These are phyloP conservation scores for Leccinum solheimii DNA, from an alignment of 1,284 basidiomycete genomes.

Conservation along the genomic window DNA sequence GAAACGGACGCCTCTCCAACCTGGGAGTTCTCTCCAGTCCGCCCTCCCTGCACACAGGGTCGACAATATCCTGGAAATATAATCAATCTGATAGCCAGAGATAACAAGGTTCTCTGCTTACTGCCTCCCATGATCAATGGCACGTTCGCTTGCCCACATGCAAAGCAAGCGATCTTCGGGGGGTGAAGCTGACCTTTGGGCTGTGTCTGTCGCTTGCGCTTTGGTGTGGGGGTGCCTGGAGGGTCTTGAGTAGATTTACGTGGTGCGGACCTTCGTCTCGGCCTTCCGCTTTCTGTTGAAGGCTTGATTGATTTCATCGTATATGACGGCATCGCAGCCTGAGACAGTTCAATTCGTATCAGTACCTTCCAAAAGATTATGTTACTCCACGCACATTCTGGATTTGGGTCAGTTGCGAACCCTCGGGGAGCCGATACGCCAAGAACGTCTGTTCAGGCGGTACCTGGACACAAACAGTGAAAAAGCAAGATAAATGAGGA, in stretches of 20 bases:
- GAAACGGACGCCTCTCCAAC: background rate
- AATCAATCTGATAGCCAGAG: conserved; percentile 7
- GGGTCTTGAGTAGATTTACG: conserved; percentile 31
- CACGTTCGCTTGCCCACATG: conserved; percentile 65
- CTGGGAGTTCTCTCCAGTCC: conserved; percentile 18
- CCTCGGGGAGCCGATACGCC: conserved; percentile 55
- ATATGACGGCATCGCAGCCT: conserved; percentile 52
- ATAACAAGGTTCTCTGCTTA: conserved; percentile 40
- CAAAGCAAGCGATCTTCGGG: conserved; percentile 53
- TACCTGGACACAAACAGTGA: conserved; percentile 28
- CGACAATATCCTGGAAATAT: conserved; percentile 53
- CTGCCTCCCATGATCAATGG: conserved; percentile 69
- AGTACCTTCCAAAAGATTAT: background rate
- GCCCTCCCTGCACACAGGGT: conserved; percentile 56
- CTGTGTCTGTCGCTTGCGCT: conserved; percentile 34
- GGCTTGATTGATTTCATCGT: conserved; percentile 54
- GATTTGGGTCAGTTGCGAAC: conserved; percentile 56
- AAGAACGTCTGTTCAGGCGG: conserved; percentile 51
- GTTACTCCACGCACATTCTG: conserved; percentile 44
- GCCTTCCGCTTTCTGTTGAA: conserved; percentile 37
- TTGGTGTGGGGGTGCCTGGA: conserved; percentile 21
- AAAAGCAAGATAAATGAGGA: background rate
- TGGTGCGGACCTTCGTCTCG: conserved; percentile 30
- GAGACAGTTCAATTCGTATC: background rate
- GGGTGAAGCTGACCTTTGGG: conserved; percentile 27